Evolutionary conservation across 2,329 filamentous ascomycete species (phyloP), one percentile per base, ranked within the genome.

Genomic region (Ampelomyces quisqualis): DNA sequence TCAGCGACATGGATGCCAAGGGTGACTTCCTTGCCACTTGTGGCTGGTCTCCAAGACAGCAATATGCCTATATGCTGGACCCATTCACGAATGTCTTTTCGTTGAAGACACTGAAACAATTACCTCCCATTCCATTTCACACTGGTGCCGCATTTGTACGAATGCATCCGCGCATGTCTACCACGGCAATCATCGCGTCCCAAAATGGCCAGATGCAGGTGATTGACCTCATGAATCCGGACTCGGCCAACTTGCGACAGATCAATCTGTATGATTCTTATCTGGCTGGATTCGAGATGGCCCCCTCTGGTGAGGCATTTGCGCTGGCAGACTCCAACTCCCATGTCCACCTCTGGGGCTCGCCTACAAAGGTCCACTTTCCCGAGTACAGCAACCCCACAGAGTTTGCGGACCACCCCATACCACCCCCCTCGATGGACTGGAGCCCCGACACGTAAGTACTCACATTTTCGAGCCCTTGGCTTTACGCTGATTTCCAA

Each of bases 1-100:
- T 98, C 64, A 95, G 89, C 67, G 91, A 97, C 66, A 96, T 98
- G 88, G 93, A 98, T 71, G 89, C 90, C 7, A 88, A 93, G 62
- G 88, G 93, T 60, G 91, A 97, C 66, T 93, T 93, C 53, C 82
- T 98, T 38, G 86, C 97, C 15, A 97, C 93, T 4, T 98, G 93
- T 67, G 93, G 93, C 23, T 95, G 88, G 70, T 95, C 91, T 1
- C 79, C 89, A 17, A 82, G 91, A 53, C 89, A 90, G 59, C 77
- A 88, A 52, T 81, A 85, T 23, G 82, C 82, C 27, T 86, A 87
- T 49, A 90, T 94, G 73, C 80, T 94, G 22, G 93, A 98, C 62
- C 88, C 90, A 0, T 84, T 97, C 43, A 88, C 95, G 44, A 95
- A 96, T 56, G 90, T 97, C 22, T 97, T 95, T 62, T 91, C 97